Percentiles rank a stretch among this genome's conserved stretches.
Evolutionary conservation across 2,329 filamentous ascomycete genomes (phyloP).

Genomic region (Fusarium sp.): DNA sequence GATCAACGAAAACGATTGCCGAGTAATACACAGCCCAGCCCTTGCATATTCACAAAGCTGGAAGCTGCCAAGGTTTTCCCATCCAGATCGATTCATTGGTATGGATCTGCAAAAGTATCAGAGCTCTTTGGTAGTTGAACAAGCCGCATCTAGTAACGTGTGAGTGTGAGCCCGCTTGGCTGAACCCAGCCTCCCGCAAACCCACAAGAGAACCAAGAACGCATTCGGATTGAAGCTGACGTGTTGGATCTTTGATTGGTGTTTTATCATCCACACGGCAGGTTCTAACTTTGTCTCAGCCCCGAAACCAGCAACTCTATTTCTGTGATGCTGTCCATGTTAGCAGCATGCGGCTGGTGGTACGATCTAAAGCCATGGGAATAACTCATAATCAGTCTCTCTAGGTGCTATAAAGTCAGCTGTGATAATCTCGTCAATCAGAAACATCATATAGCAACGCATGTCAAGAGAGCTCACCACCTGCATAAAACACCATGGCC

Average conservation of each 20-base stretch:
- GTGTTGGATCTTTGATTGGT: conserved; percentile 6
- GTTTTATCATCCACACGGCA: background rate
- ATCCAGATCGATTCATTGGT: conserved; percentile 1
- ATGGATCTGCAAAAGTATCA: conserved; percentile 19
- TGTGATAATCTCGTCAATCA: background rate
- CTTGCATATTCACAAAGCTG: conserved; percentile 1
- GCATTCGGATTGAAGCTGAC: conserved; percentile 14
- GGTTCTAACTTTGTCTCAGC: background rate
- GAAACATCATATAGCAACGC: background rate
- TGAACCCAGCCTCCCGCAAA: conserved; percentile 4
- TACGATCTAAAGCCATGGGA: background rate
- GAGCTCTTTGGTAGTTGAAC: background rate
- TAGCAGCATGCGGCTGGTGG: background rate
- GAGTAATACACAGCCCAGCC: conserved; percentile 8
- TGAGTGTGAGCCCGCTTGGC: background rate
- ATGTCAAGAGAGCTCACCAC: background rate
- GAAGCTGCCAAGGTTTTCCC: background rate
- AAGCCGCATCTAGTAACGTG: conserved; percentile 21
- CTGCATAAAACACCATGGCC: background rate
- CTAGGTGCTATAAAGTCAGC: conserved; percentile 10
- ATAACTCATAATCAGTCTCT: background rate
- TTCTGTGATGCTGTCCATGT: conserved; percentile 15
- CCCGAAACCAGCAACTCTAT: conserved; percentile 10
- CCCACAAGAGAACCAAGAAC: background rate
- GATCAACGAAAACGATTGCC: conserved; percentile 6